phyloP scores from a whole-genome alignment of 352 stramenopile species.

The Peronosclerospora sorghi region DNA sequence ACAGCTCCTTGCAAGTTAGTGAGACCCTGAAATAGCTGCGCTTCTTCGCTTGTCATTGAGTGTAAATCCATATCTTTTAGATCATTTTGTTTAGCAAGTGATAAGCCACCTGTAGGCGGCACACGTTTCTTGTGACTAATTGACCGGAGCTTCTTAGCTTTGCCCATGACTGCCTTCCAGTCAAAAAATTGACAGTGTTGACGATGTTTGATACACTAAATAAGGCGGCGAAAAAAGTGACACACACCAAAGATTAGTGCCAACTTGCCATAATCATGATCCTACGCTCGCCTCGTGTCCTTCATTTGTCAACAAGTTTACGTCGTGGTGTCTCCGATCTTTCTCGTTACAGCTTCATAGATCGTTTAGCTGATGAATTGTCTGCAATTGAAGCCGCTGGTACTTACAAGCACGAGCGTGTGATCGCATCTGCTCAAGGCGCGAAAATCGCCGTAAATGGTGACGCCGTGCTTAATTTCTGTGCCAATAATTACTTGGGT shows the following conservation, averaged over 20 bases:
- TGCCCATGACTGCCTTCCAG: conserved; percentile 45
- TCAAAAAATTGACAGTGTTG: conserved; percentile 10
- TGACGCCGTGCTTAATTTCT: conserved; percentile 87
- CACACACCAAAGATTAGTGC: background rate
- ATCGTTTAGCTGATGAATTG: conserved; percentile 66
- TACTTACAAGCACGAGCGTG: conserved; percentile 83
- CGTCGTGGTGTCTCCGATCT: conserved; percentile 23
- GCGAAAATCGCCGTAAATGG: conserved; percentile 66
- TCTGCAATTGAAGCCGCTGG: conserved; percentile 59
- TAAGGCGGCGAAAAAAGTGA: background rate
- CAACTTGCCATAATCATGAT: background rate
- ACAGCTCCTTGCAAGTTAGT: conserved; percentile 68
- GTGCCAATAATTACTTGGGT: conserved; percentile 91
- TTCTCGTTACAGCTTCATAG: conserved; percentile 51
- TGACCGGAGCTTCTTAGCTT: conserved; percentile 79
- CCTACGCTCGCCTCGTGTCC: conserved; percentile 10
- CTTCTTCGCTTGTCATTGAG: conserved; percentile 39
- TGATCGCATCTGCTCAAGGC: conserved; percentile 84
- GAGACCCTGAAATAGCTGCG: conserved; percentile 63
- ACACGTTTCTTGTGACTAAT: conserved; percentile 77
- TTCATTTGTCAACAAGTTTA: conserved; percentile 3
- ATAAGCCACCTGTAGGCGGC: conserved; percentile 46
- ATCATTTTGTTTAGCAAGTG: conserved; percentile 49
- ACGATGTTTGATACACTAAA: conserved; percentile 6
- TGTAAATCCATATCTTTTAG: conserved; percentile 31